Conservation (phyloP, 768 basidiomycete genomes). For the Tremella yokohamensis region DNA sequence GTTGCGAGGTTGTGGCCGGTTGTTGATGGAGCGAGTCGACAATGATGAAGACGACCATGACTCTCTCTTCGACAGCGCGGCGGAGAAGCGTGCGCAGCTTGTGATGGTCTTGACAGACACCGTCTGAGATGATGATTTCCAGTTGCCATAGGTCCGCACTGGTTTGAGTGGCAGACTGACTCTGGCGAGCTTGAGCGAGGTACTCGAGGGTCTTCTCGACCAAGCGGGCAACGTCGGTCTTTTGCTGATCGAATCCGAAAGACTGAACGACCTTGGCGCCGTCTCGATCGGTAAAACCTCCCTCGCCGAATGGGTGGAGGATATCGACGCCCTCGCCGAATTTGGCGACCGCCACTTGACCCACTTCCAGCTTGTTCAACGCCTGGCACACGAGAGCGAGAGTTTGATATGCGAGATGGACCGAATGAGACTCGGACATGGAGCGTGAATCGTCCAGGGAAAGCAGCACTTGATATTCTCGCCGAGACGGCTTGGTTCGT, state of each 20-base stretch:
- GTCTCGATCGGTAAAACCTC: slow-evolving; percentile 72
- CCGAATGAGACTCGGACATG: slow-evolving; percentile 87
- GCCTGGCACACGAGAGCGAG: slow-evolving; percentile 88
- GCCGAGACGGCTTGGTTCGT: slow-evolving; percentile 83
- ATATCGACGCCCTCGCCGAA: slow-evolving; percentile 87
- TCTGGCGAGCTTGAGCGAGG: slow-evolving; percentile 72
- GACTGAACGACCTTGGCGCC: slow-evolving; percentile 75
- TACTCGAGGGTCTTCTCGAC: slow-evolving; percentile 72
- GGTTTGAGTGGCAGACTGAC: slow-evolving; percentile 59
- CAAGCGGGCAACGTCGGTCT: slow-evolving; percentile 79
- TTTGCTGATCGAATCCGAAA: slow-evolving; percentile 84
- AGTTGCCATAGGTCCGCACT: slow-evolving; percentile 92
- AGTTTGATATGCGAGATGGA: slow-evolving; percentile 91
- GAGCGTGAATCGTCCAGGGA: slow-evolving; percentile 94
- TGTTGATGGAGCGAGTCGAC: slow-evolving; percentile 73
- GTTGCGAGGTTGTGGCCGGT: slow-evolving; percentile 12
- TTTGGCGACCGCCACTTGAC: slow-evolving; percentile 85
- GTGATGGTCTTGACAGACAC: slow-evolving; percentile 96
- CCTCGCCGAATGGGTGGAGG: slow-evolving; percentile 72
- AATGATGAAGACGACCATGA: slow-evolving; percentile 95
- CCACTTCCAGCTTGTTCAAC: slow-evolving; percentile 83
- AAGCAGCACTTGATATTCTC: slow-evolving; percentile 92
- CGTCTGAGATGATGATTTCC: slow-evolving; percentile 96
- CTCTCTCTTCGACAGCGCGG: slow-evolving; percentile 78
- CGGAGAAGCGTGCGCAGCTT: slow-evolving; percentile 72